Evolutionary conservation across 176 grass and related monocot species (phyloP), one percentile per base, ranked within the genome.

Genomic region (Microstegium vimineum): DNA sequence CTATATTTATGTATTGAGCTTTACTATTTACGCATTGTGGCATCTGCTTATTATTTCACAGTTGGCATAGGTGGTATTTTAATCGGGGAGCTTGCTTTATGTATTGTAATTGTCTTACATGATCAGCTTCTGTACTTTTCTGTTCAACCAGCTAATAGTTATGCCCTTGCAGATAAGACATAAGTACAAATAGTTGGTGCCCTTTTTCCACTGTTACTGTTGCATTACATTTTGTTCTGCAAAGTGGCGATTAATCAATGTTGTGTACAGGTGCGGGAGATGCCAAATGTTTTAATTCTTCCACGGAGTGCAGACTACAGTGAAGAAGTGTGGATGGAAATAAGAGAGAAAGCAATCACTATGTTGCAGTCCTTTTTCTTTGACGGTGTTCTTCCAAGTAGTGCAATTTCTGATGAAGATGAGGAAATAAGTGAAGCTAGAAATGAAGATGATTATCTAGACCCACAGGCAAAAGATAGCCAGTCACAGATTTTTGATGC

Each of bases 241-340:
- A 31, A 76, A 81, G 6, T 54, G 64, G 71, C 45, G 26, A 26
- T 1, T 71, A 43, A 14, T 76, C 35, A 51, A 37, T 68, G 62
- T 76, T 88, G 69, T 34, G 42, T 78, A 84, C 82, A 98, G 96
- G 93, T 98, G 42, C 81, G 93, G 64, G 96, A 98, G 80, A 98
- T 98, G 92, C 96, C 96, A 35, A 98, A 95, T 88, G 96, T 98
- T 85, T 73, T 98, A 83, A 98, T 98, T 84, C 96, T 95, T 66
- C 96, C 96, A 45, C 78, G 87, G 70, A 93, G 96, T 86, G 92
- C 96, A 20, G 96, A 98, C 85, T 98, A 95, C 40, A 98, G 96
- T 35, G 96, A 95, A 88, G 96, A 98, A 91, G 96, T 95, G 18
- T 98, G 96, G 96, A 86, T 98, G 90, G 93, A 98, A 86, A 95